Conservation (phyloP, 2,329 filamentous ascomycete species). For the Fusarium irregulare region DNA sequence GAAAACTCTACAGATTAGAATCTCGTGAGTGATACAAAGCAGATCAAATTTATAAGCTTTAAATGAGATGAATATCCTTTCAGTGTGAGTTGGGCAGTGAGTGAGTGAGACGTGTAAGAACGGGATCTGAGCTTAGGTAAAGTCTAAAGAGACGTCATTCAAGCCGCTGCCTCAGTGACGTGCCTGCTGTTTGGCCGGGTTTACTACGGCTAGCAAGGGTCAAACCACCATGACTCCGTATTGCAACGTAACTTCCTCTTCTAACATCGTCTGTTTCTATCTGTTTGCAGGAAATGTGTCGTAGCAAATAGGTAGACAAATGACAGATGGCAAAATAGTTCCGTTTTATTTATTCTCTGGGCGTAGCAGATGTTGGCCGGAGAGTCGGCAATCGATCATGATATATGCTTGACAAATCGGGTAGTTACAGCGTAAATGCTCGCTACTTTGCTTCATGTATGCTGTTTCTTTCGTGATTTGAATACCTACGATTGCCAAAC, state of each 20-base stretch:
- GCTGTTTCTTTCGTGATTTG: background rate
- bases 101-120: background rate
- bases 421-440: background rate
- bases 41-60: background rate
- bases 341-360: background rate
- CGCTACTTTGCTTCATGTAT: background rate
- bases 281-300: background rate
- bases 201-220: slow-evolving; percentile 42
- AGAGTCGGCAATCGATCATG: background rate
- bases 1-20: background rate
- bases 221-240: too few species aligned
- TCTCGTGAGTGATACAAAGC: background rate
- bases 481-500: background rate
- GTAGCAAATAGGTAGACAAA: background rate
- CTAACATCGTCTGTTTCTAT: background rate
- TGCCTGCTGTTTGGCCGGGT: slow-evolving; percentile 27
- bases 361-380: background rate
- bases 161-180: slow-evolving; percentile 43
- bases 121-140: slow-evolving; percentile 21
- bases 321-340: background rate
- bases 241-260: background rate
- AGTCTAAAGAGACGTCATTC: slow-evolving; percentile 44
- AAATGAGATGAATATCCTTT: background rate
- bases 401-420: background rate
- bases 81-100: background rate